Percentiles rank a stretch among this genome's conserved stretches.
Evolutionary conservation across 345 rosid species (phyloP).

Genomic region (Eucalyptus curtisii): DNA sequence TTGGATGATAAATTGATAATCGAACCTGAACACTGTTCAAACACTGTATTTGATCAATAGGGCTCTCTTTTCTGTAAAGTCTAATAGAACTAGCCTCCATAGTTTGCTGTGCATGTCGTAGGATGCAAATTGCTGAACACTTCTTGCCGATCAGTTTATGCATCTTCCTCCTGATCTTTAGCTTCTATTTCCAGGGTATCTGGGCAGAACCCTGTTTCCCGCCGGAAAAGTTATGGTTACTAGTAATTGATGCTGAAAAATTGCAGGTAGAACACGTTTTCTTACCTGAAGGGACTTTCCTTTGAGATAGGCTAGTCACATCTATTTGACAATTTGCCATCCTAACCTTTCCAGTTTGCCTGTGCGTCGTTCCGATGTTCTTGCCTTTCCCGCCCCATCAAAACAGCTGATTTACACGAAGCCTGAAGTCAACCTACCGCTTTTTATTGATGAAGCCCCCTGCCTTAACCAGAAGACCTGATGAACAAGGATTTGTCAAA

Average conservation of each 20-base stretch:
- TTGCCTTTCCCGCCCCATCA: constrained; percentile 62
- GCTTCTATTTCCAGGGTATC: constrained; percentile 75
- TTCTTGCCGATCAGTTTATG: background rate
- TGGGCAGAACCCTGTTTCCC: constrained; percentile 60
- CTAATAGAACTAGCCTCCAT: background rate
- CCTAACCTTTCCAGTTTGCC: constrained; percentile 48
- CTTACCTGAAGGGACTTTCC: constrained; percentile 8
- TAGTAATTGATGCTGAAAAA: constrained; percentile 40
- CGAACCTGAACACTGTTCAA: background rate
- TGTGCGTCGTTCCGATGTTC: constrained; percentile 62
- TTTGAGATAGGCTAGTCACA: constrained; percentile 11
- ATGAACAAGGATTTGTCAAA: constrained; percentile 63
- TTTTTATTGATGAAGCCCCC: constrained; percentile 64
- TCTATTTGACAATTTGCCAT: constrained; percentile 25
- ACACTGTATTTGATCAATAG: background rate
- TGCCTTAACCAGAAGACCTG: constrained; percentile 88
- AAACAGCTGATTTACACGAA: constrained; percentile 86
- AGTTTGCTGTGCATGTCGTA: background rate
- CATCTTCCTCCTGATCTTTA: constrained; percentile 8
- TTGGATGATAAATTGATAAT: background rate
- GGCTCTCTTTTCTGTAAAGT: background rate
- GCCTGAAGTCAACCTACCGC: constrained; percentile 91
- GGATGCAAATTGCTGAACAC: background rate
- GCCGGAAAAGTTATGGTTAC: constrained; percentile 83
- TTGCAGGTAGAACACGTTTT: constrained; percentile 31